Evolutionary conservation across 352 stramenopile species (phyloP), one percentile per base, ranked within the genome.

Genomic region (Plasmopara muralis): DNA sequence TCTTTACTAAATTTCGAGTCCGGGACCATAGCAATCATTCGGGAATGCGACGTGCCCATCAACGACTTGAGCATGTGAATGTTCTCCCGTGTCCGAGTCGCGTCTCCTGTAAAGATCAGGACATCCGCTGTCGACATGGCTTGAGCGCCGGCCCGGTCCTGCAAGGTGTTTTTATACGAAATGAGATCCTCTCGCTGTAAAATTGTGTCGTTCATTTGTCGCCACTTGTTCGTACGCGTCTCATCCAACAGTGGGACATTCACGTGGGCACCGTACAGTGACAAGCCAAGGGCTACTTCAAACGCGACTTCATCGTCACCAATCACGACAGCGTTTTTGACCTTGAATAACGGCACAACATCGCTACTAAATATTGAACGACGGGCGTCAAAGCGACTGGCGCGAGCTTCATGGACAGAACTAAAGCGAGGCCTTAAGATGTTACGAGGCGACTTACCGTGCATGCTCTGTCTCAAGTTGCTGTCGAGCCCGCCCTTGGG

Each of bases 241-340:
- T 85, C 62, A 39, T 85, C 72, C 6, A 87, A 54, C 14, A 85
- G 54, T 9, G 77, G 77, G 18, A 85, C 66, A 41, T 76, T 83
- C 9, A 88, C 77, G 30, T 66, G 59, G 4, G 77, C 77, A 13
- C 77, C 77, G 44, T 83, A 83, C 3, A 85, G 55, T 15, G 71
- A 83, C 8, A 88, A 60, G 43, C 85, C 69, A 9, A 88, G 55
- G 9, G 75, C 74, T n/a, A 84, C 51, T 43, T 86, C 75, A 44
- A 86, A 86, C 9, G 77, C 77, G 0, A 81, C 53, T 30, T 82
- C 74, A 42, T 85, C 74, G 7, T 83, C 74, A 6, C 74, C 77
- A 29, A 86, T 77, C 5, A 88, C 72, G 6, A 85, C 74, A 3
- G 74, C 77, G 20, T 67, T 81, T 39, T 60, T 57, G 12, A 79